A percentile compares a stretch with the other conserved stretches of the same genome.
Evolutionary conservation across 805 yeast species (phyloP).

Genomic region (Cyberlindnera euphorbiae): DNA sequence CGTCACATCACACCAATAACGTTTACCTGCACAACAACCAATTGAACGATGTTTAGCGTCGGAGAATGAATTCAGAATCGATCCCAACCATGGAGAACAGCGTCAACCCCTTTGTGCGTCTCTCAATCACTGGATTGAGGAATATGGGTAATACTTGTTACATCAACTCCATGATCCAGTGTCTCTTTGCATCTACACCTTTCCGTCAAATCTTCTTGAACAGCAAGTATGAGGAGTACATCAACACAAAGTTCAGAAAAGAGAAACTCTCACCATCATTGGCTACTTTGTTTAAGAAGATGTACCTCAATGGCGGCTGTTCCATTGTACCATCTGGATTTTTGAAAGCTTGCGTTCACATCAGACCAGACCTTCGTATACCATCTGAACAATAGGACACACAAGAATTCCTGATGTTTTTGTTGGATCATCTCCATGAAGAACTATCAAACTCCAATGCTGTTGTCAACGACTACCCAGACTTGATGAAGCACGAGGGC

Average conservation of each 20-base stretch:
- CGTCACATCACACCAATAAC: too few relatives aligned
- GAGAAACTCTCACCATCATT: constrained; percentile 44
- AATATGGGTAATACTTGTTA: constrained; percentile 75
- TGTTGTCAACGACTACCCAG: constrained; percentile 36
- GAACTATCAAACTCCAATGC: constrained; percentile 44
- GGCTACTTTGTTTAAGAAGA: constrained; percentile 49
- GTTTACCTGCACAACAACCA: constrained; percentile 2
- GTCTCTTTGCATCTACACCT: constrained; percentile 49
- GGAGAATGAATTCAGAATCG: constrained; percentile 13
- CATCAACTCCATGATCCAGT: constrained; percentile 68
- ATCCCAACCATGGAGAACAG: constrained; percentile 36
- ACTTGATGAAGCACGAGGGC: constrained; percentile 31
- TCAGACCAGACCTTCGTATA: constrained; percentile 64
- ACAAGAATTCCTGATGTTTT: constrained; percentile 65
- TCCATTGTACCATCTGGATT: constrained; percentile 64
- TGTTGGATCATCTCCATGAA: constrained; percentile 64
- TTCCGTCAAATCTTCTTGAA: constrained; percentile 47
- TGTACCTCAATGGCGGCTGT: constrained; percentile 53
- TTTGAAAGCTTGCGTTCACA: constrained; percentile 41
- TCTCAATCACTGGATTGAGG: constrained; percentile 54
- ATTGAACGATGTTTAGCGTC: constrained; percentile 11
- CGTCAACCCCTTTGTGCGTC: constrained; percentile 34
- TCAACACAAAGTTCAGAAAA: constrained; percentile 29
- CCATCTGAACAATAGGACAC: constrained; percentile 81
- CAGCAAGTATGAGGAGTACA: constrained; percentile 39